Base-by-base conservation (phyloP, 1,284 basidiomycete species). In the Ceratobasidium sp. region DNA sequence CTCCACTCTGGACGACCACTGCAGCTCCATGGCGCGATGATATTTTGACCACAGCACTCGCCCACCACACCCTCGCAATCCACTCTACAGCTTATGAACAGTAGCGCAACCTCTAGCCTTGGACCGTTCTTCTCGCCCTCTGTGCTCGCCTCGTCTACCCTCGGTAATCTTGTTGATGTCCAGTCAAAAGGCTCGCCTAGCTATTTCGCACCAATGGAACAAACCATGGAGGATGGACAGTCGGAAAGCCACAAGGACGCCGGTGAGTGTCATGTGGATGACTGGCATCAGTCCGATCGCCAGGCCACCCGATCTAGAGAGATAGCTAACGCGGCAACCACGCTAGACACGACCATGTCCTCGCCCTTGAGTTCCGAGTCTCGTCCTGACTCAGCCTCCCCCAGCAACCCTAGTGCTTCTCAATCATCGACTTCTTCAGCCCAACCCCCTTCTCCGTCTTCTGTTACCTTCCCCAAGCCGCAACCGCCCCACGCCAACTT, bases 101-200 rank as follows among this genome's bases (percentile, higher is more conserved):
- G n/a, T n/a, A n/a, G 36, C 36, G 36, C 36, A 41, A 11, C 36
- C 36, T 41, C 36, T 41, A 41, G 36, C 11, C 11, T 41, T 41
- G 36, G 6, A 41, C 36, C 4, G 36, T 41, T 41, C 11, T 5
- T 64, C 19, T 50, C 41, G 41, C 62, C 62, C 14, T 19, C 22
- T 24, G 47, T 64, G 27, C 62, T 64, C 31, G 62, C 62, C 19
- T 24, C 62, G 29, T 48, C 62, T 44, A 50, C 62, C 62, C 45
- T 50, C 15, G 41, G 27, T 9, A 17, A 45, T 62, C 41, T 45
- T 29, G 45, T 50, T 33, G 62, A 50, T 64, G 27, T 48, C 29
- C 62, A 50, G 29, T 8, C 62, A 45, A 64, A 50, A 31, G 47
- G 17, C 59, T 62, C 59, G 59, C 11, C 14, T 11, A 62, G 24